Percentiles rank a stretch among this genome's conserved stretches.
phyloP scores from a whole-genome alignment of 1,284 basidiomycete species.

The Neotropicomus parvogracilis region DNA sequence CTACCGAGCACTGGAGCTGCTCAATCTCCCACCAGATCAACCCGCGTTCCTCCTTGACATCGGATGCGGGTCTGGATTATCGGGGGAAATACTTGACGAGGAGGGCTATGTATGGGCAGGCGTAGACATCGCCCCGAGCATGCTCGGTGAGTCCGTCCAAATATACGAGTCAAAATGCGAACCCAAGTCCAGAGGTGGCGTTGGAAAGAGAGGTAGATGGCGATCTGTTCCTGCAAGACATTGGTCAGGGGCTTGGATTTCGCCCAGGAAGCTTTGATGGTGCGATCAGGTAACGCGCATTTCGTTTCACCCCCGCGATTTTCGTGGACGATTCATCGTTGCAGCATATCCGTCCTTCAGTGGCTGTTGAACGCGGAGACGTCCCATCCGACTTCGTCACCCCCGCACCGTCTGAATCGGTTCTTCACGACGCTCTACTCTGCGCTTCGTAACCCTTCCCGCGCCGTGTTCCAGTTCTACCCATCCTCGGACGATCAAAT shows the following conservation, averaged over 20 bases:
- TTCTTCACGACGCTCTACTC: conserved; percentile 99
- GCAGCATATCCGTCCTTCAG: conserved; percentile 94
- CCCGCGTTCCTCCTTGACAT: conserved; percentile 91
- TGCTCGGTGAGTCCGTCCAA: conserved; percentile 69
- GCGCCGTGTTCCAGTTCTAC: conserved; percentile 96
- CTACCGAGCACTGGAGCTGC: conserved; percentile 88
- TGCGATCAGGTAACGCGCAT: conserved; percentile 78
- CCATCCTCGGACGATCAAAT: conserved; percentile 95
- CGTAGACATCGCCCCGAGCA: conserved; percentile 93
- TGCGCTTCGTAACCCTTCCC: conserved; percentile 84
- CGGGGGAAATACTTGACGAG: conserved; percentile 94
- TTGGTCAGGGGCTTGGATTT: conserved; percentile 92
- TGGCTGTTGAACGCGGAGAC: conserved; percentile 99
- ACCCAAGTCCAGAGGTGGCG: conserved; percentile 74
- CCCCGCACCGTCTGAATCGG: conserved; percentile 84
- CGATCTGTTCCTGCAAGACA: conserved; percentile 90
- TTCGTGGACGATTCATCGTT: conserved; percentile 1
- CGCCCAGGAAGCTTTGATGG: conserved; percentile 96
- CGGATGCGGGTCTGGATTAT: conserved; percentile 97
- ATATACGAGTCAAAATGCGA: background rate
- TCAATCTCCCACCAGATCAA: conserved; percentile 76
- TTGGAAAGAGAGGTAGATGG: conserved; percentile 91
- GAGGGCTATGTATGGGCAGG: conserved; percentile 95
- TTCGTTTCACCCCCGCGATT: background rate
- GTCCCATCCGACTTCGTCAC: conserved; percentile 85